These are phyloP conservation scores for Daldinia grandis DNA, from an alignment of 495 filamentous ascomycete genomes.

Conservation along the genomic window DNA sequence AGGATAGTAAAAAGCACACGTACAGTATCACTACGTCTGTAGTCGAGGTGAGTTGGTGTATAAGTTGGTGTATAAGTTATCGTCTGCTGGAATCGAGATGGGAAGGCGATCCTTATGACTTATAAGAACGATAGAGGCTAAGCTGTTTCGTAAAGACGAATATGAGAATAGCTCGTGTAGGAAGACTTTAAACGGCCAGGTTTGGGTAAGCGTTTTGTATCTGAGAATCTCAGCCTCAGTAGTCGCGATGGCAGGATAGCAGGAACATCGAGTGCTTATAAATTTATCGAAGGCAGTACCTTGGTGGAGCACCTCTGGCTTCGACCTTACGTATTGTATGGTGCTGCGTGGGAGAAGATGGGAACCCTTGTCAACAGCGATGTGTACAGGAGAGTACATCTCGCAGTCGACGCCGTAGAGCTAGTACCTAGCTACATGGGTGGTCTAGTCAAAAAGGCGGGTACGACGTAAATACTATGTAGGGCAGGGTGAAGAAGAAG, in stretches of 20 bases:
- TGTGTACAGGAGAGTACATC: constrained; percentile 37
- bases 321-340: constrained; percentile 41
- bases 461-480: constrained; percentile 38
- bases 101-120: constrained; percentile 29
- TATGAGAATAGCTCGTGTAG: constrained; percentile 27
- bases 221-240: constrained; percentile 47
- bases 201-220: constrained; percentile 46
- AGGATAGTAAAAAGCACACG: constrained; percentile 26
- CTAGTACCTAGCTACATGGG: constrained; percentile 38
- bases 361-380: constrained; percentile 31
- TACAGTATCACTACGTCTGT: constrained; percentile 32
- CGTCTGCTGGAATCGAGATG: constrained; percentile 7
- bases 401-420: constrained; percentile 25
- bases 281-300: constrained; percentile 47
- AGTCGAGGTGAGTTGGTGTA: constrained; percentile 5
- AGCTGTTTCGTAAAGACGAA: constrained; percentile 23
- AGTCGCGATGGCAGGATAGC: constrained; percentile 39
- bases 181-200: constrained; percentile 34
- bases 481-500: constrained; percentile 21
- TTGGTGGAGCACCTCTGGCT: constrained; percentile 40
- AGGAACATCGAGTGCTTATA: constrained; percentile 46
- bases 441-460: constrained; percentile 37
- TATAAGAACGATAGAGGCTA: constrained; percentile 33
- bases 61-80: constrained; percentile 16
- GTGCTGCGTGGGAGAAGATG: constrained; percentile 33